Conservation (phyloP, 805 yeast species). For the Cyberlindnera bimundalis region DNA sequence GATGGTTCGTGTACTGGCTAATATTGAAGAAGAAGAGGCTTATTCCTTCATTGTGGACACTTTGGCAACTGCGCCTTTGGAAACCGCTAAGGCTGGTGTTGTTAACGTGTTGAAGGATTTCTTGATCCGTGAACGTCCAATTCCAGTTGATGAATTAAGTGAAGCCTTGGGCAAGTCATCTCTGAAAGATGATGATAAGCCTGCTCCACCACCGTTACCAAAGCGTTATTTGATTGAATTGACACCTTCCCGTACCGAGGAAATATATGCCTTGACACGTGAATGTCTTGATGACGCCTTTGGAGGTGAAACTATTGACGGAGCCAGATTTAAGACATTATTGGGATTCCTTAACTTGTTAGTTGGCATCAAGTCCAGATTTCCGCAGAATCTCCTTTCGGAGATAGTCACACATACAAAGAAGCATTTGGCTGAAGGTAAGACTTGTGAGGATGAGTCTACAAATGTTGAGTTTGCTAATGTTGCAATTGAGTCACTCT, state of each 20-base stretch:
- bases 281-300: slow-evolving; percentile 33
- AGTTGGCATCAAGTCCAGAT: slow-evolving; percentile 32
- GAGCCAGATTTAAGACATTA: slow-evolving; percentile 39
- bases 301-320: slow-evolving; percentile 18
- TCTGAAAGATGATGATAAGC: slow-evolving; percentile 5
- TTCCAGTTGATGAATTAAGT: slow-evolving; percentile 11
- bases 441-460: slow-evolving; percentile 10
- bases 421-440: slow-evolving; percentile 16
- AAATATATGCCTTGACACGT: slow-evolving; percentile 42
- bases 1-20: slow-evolving; percentile 58
- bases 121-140: slow-evolving; percentile 36
- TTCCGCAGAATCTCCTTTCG: slow-evolving; percentile 29
- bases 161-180: slow-evolving; percentile 8
- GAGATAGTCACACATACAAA: slow-evolving; percentile 31
- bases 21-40: slow-evolving; percentile 51
- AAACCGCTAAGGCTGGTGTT: slow-evolving; percentile 53
- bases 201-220: slow-evolving; percentile 35
- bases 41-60: slow-evolving; percentile 64
- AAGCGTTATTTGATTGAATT: slow-evolving; percentile 43
- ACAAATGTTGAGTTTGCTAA: slow-evolving; percentile 13
- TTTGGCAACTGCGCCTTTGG: slow-evolving; percentile 62
- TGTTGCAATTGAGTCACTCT: slow-evolving; percentile 13
- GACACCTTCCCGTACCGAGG: slow-evolving; percentile 38
- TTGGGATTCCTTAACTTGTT: slow-evolving; percentile 57
- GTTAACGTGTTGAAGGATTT: slow-evolving; percentile 71